phyloP scores from a whole-genome alignment of 192 early-diverging fungal genomes.

The Backusella westeae region DNA sequence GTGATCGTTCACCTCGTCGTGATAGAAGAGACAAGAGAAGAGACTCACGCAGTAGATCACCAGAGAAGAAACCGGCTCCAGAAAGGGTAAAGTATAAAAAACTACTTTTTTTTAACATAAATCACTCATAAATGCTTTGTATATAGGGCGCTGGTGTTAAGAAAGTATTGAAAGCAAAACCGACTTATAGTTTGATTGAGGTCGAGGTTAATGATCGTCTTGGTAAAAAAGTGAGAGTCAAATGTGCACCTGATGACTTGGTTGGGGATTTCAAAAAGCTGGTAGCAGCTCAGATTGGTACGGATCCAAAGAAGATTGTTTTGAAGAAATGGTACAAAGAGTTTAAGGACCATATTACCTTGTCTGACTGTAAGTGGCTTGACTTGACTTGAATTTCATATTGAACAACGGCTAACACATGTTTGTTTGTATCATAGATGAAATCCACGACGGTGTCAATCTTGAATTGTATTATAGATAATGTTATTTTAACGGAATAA shows the following conservation, averaged over 20 bases:
- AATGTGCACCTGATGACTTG: slow-evolving; percentile 75
- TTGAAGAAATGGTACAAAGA: slow-evolving; percentile 88
- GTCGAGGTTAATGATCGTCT: slow-evolving; percentile 83
- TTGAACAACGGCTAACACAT: background rate
- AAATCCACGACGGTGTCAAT: slow-evolving; percentile 88
- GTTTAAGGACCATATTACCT: slow-evolving; percentile 86
- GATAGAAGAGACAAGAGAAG: background rate
- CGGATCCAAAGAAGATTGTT: slow-evolving; percentile 83
- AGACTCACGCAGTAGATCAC: slow-evolving; percentile 7
- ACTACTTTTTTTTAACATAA: too few species aligned
- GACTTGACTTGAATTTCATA: background rate
- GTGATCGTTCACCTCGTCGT: slow-evolving; percentile 16
- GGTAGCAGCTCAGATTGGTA: slow-evolving; percentile 88
- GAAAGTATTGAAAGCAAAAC: background rate
- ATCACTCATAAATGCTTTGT: background rate
- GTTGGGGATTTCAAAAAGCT: slow-evolving; percentile 84
- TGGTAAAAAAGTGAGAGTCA: slow-evolving; percentile 88
- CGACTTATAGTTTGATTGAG: slow-evolving; percentile 55
- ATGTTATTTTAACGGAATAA: slow-evolving; percentile 12
- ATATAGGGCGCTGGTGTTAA: background rate
- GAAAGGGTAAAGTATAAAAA: slow-evolving; percentile 6
- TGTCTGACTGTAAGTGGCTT: slow-evolving; percentile 73
- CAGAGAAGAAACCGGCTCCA: background rate
- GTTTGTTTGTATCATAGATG: slow-evolving; percentile 44
- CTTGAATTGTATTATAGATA: slow-evolving; percentile 81